Conservation (phyloP, 2,329 filamentous ascomycete genomes). For the Tolypocladium tropicale region DNA sequence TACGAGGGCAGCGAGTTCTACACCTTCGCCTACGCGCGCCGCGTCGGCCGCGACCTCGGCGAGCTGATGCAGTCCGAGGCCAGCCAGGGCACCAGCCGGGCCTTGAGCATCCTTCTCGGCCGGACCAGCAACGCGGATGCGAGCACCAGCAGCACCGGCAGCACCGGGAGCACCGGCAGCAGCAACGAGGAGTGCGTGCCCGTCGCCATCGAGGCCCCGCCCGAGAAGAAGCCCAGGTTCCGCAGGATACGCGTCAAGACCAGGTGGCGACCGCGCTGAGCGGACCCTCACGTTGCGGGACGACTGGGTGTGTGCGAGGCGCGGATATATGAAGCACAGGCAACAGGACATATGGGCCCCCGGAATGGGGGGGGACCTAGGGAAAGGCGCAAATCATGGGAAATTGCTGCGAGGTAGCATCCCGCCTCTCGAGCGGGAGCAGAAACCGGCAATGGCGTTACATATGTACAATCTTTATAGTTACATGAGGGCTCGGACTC, state of each 20-base stretch:
- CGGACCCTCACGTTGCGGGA: neutral
- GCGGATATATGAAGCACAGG: neutral
- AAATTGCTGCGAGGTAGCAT: neutral
- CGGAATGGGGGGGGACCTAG: no score
- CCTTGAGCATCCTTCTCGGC: constrained; percentile 9
- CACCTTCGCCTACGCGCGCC: constrained; percentile 15
- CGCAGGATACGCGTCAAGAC: neutral
- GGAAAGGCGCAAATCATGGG: neutral
- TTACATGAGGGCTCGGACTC: neutral
- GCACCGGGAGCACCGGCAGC: constrained; percentile 6
- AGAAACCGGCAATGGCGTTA: neutral
- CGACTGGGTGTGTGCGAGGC: neutral
- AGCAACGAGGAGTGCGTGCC: constrained; percentile 2
- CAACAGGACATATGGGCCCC: neutral
- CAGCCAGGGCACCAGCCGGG: constrained; percentile 11
- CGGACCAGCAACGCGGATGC: constrained; percentile 1
- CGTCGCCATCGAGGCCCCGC: neutral
- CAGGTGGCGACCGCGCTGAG: neutral
- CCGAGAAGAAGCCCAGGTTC: constrained; percentile 1
- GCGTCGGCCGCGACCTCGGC: constrained; percentile 17
- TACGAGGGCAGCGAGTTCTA: constrained; percentile 22
- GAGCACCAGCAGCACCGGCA: constrained; percentile 6
- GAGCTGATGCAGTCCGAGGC: constrained; percentile 12
- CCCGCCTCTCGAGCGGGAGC: neutral
- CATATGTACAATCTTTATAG: neutral